These are phyloP conservation scores for Sarocladium oryzae DNA, from an alignment of 2,329 filamentous ascomycete species.

Conservation along the genomic window DNA sequence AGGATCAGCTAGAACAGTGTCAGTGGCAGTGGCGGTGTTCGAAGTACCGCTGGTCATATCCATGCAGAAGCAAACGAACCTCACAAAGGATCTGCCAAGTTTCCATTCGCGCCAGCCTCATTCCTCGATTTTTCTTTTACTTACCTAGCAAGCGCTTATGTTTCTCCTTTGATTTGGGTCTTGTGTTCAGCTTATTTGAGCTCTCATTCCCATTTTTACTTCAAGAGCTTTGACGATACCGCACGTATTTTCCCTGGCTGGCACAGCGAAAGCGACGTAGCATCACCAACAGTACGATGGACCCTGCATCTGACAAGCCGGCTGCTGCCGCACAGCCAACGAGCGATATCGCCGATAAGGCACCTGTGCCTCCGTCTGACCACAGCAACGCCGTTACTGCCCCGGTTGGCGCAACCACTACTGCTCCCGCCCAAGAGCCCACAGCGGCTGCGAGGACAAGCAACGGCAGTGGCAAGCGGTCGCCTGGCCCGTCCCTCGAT, in stretches of 20 bases:
- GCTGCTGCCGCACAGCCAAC: neutral
- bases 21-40: neutral
- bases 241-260: neutral
- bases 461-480: neutral
- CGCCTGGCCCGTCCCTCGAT: neutral
- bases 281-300: neutral
- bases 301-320: slow-evolving; percentile 6
- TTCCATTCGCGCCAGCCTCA: neutral
- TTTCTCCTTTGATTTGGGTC: neutral
- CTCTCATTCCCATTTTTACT: too few relatives aligned
- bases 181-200: neutral
- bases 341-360: neutral
- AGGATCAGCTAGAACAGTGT: neutral
- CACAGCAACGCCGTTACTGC: neutral
- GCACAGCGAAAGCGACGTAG: neutral
- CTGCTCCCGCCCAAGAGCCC: neutral
- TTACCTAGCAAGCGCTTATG: neutral
- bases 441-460: neutral
- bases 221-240: too few relatives aligned
- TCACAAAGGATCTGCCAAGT: slow-evolving; percentile 4
- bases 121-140: neutral
- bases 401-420: neutral
- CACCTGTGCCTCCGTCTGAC: neutral
- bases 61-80: neutral
- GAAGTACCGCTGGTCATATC: neutral